Base-by-base conservation (phyloP, 2,329 filamentous ascomycete species). In the Fusarium liriodendri region DNA sequence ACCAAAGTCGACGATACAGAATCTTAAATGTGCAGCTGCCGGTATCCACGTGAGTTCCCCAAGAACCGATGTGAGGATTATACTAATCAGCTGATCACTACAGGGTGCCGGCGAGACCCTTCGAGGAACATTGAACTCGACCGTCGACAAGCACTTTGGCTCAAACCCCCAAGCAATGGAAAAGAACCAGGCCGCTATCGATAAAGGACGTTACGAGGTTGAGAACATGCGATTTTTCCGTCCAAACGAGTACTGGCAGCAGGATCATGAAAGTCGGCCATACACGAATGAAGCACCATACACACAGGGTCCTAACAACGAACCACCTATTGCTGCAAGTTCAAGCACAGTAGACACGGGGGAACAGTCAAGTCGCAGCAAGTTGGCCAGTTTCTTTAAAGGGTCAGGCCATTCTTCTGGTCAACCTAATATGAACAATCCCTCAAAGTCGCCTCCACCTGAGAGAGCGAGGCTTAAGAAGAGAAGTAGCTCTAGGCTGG, bases 41-140 rank as follows among this genome's bases (percentile, higher is more conserved):
- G 76, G 76, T 7, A 76, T 78, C 6, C 76, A 78, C 20, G 76
- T 73, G 64, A 42, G 67, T 3, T 27, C 25, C 25, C 25, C 25
- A 27, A 27, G 5, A 27, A 27, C 25, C 25, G 25, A 27, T 27
- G 25, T 27, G 25, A 27, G 25, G 25, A 27, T 27, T 27, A 3
- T n/a, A 2, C 54, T 69, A 6, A 67, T n/a, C 13, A 5, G 10
- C n/a, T n/a, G 1, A 18, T 14, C 18, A 16, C n/a, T 33, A 4
- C 6, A 78, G 76, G 76, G 76, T 14, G 76, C 76, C 10, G 74
- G 76, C 6, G 76, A 78, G 45, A 76, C 76, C 10, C 74, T 78
- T 3, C 76, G 76, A 0, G 76, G 76, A 14, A 78, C 76, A n/a
- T 61, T 78, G 27, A 78, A 78, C 62, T 71, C 72, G 4, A 76